Evolutionary conservation across 192 early-diverging fungal genomes (phyloP), one percentile per base, ranked within the genome.

Genomic region (Chytriomyces sp.): DNA sequence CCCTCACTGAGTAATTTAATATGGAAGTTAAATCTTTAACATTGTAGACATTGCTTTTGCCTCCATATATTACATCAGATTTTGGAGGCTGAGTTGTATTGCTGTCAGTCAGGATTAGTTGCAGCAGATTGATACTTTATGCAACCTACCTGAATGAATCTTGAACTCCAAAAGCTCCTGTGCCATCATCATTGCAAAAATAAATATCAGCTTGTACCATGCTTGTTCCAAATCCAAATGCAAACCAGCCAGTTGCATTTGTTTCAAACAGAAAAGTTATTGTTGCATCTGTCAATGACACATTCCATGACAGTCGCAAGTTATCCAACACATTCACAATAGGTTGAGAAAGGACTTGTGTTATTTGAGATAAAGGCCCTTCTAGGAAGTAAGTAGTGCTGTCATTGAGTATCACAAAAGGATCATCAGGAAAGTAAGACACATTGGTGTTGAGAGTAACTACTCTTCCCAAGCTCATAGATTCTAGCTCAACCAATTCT

Each of bases 211-310:
- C 62, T 12, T 31, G 26, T 22, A 74, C 5, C 79, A 80, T 80
- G 44, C 36, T 37, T n/a, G 49, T 33, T 33, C 79, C 80, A 40
- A 81, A 80, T 25, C 80, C 80, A 62, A 81, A 73, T 2, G 74
- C 76, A 73, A 79, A 81, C 80, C 80, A 81, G 12, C 77, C 77
- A 7, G 79, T 63, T 0, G 69, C 26, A 76, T 81, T 81, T 39
- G 66, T 77, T 53, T 77, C 75, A 32, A 77, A 72, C 17, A 49
- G 32, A 39, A 80, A 77, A 0, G 30, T 34, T 5, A 80, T 67
- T n/a, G 30, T 38, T 12, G 40, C 26, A 14, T 37, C 52, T 8
- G 37, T 62, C 10, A 12, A 10, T 10, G 40, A 33, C 1, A 79
- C 69, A 31, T 52, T 67, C 78, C 78, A 79, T 0, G 55, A 52